A percentile compares a stretch with the other conserved stretches of the same genome.
Evolutionary conservation across 75 land plant species (phyloP).

Genomic region (Cryptomeria japonica): DNA sequence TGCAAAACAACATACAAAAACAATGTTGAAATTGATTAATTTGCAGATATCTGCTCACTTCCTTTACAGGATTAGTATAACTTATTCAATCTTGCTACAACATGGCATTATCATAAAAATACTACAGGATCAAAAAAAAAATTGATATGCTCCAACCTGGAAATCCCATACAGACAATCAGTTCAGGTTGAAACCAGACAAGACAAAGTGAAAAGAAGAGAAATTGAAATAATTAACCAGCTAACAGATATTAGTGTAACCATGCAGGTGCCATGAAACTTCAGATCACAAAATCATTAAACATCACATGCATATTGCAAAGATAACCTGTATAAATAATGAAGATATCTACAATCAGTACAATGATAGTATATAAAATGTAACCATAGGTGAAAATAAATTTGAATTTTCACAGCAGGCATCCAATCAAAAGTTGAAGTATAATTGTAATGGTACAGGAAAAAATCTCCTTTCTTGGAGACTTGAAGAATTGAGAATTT

Average conservation of each 20-base stretch:
- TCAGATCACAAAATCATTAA: not conserved
- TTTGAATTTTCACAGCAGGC: not conserved
- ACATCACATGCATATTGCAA: not conserved
- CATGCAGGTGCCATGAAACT: not conserved
- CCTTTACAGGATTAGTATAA: not conserved
- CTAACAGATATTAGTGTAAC: not conserved
- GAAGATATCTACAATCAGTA: not conserved
- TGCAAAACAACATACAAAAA: constrained; percentile 21
- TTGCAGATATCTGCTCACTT: not conserved
- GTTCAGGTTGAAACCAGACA: not conserved
- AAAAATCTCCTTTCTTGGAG: not conserved
- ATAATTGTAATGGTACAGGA: not conserved
- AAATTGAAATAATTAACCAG: not conserved
- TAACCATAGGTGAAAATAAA: not conserved
- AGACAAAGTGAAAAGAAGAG: not conserved
- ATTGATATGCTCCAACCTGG: not conserved
- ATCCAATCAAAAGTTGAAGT: not conserved
- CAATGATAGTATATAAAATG: not conserved
- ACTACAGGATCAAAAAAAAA: not conserved
- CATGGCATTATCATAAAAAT: not conserved
- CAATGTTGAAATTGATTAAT: not conserved
- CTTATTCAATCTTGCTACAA: not conserved
- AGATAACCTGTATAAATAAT: not conserved
- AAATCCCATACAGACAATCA: not conserved
- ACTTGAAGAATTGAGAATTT: not conserved